A percentile compares a stretch with the other conserved stretches of the same genome.
These are phyloP conservation scores for Saccharomycopsis hybrid DNA, from an alignment of 1,139 yeast genomes.

Conservation along the genomic window DNA sequence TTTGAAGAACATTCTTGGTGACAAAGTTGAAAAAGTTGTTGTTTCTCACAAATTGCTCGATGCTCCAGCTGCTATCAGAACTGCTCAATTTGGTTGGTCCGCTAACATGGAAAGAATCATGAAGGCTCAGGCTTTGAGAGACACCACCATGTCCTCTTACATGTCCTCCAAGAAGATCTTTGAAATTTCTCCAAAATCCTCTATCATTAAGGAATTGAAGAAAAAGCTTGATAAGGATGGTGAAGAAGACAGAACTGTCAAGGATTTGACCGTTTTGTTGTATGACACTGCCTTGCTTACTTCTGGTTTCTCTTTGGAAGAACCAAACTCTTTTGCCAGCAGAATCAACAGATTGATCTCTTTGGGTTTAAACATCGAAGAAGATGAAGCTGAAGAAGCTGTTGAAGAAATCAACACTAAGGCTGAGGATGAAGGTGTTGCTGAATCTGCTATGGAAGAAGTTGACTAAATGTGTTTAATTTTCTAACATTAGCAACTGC, in stretches of 20 bases:
- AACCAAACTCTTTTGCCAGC: slow-evolving; percentile 94
- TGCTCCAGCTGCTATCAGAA: slow-evolving; percentile 99
- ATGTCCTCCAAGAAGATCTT: slow-evolving; percentile 99
- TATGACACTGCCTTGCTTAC: slow-evolving; percentile 97
- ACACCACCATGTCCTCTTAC: slow-evolving; percentile 97
- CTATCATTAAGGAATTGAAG: slow-evolving; percentile 92
- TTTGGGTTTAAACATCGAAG: slow-evolving; percentile 96
- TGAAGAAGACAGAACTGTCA: slow-evolving; percentile 96
- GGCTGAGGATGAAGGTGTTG: slow-evolving; percentile 53
- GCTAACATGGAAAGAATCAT: slow-evolving; percentile 99
- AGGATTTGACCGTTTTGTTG: slow-evolving; percentile 92
- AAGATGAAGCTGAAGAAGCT: slow-evolving; percentile 55
- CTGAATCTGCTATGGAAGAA: slow-evolving; percentile 98
- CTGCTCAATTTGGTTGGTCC: slow-evolving; percentile 99
- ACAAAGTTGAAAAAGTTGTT: slow-evolving; percentile 98
- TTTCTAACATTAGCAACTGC: not conserved
- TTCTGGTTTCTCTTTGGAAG: slow-evolving; percentile 98
- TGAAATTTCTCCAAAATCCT: slow-evolving; percentile 95
- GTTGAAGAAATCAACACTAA: slow-evolving; percentile 41
- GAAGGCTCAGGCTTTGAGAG: slow-evolving; percentile 99
- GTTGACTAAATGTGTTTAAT: slow-evolving; percentile 60
- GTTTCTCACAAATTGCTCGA: slow-evolving; percentile 96
- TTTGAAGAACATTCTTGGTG: slow-evolving; percentile 95
- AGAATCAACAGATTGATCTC: slow-evolving; percentile 98
- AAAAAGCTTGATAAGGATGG: slow-evolving; percentile 96